A percentile compares a stretch with the other conserved stretches of the same genome.
Conservation (phyloP, 306 rosid species). For the Crotalaria pallida region DNA sequence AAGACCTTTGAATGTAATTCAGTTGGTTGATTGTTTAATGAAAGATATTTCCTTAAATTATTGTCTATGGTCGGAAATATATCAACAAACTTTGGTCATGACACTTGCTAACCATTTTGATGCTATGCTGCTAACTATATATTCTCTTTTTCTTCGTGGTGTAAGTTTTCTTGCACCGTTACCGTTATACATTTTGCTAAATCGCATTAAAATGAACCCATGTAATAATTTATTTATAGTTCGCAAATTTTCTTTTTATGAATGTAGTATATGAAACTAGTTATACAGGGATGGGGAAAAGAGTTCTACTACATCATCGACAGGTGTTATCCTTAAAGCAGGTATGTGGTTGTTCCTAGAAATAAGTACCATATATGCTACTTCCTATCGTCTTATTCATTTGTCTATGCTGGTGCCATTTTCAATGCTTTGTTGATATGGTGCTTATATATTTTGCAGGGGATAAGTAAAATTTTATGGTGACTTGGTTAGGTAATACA, state of each 20-base stretch:
- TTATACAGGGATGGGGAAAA: too few relatives aligned
- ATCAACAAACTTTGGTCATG: conserved; percentile 83
- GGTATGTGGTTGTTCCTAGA: conserved; percentile 37
- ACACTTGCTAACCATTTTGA: conserved; percentile 89
- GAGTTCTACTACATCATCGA: too few relatives aligned
- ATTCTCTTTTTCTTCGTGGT: conserved; percentile 77
- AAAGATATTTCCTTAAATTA: too few relatives aligned
- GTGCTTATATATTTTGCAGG: conserved; percentile 56
- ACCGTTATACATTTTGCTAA: background rate
- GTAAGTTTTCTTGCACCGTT: conserved; percentile 41
- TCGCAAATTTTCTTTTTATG: too few relatives aligned
- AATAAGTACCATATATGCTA: background rate
- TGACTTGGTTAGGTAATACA: conserved; percentile 55
- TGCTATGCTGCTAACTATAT: conserved; percentile 66
- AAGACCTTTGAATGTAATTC: too few relatives aligned
- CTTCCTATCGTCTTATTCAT: background rate
- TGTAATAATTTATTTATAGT: conserved; percentile 7
- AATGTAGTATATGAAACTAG: too few relatives aligned
- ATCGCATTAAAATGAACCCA: background rate
- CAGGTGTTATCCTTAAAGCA: conserved; percentile 53
- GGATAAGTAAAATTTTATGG: conserved; percentile 87
- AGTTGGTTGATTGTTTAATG: too few relatives aligned
- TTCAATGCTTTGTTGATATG: background rate
- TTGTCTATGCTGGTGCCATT: too few relatives aligned
- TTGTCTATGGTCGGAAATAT: conserved; percentile 97